phyloP scores from a whole-genome alignment of 2,329 filamentous ascomycete genomes.

The Diaporthe sp. region DNA sequence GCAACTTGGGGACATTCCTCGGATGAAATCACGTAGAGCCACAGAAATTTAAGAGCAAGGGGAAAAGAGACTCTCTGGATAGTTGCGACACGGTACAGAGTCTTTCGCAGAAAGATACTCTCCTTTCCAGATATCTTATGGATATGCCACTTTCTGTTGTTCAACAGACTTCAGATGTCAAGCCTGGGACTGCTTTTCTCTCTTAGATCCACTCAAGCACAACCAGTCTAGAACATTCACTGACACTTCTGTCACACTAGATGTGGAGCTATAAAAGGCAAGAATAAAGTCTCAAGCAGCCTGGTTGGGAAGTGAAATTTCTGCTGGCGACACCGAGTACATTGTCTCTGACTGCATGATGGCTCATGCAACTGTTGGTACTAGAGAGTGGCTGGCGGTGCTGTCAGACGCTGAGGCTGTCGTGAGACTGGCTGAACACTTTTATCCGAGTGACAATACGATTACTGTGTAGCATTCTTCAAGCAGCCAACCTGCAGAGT shows the following conservation, averaged over 20 bases:
- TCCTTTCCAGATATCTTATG: background rate
- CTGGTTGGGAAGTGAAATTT: background rate
- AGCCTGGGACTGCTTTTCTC: no score
- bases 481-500: background rate
- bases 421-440: slow-evolving; percentile 11
- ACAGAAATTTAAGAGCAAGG: background rate
- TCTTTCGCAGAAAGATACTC: background rate
- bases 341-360: background rate
- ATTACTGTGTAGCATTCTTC: background rate
- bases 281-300: background rate
- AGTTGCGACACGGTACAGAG: background rate
- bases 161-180: background rate
- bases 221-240: background rate
- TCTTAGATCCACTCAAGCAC: background rate
- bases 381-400: background rate
- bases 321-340: background rate
- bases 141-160: background rate
- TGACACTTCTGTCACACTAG: background rate
- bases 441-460: background rate
- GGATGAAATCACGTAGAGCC: no score
- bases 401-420: slow-evolving; percentile 24
- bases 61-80: background rate
- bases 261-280: background rate
- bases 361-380: background rate
- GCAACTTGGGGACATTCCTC: background rate